Evolutionary conservation across 371 early-diverging fungal genomes (phyloP).

Genomic region (Mucor velutinosus): DNA sequence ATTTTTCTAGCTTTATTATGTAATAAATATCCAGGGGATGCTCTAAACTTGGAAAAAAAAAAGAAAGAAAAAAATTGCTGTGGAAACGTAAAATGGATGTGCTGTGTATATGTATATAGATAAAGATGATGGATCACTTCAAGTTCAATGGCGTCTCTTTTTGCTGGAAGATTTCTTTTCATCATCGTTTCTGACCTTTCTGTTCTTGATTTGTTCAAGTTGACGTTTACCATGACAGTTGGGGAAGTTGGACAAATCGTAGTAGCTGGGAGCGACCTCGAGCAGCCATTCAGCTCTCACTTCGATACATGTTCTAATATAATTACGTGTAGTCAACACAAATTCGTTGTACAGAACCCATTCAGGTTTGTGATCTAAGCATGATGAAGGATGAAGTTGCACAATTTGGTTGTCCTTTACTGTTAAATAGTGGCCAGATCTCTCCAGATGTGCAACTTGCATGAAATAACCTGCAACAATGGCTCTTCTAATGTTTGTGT

Average conservation of each 20-base stretch:
- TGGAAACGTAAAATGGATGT: background rate
- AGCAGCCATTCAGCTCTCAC: constrained; percentile 92
- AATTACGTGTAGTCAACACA: constrained; percentile 94
- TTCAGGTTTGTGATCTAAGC: constrained; percentile 87
- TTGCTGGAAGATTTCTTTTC: constrained; percentile 36
- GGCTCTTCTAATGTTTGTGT: constrained; percentile 85
- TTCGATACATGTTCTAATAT: constrained; percentile 92
- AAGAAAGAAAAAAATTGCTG: background rate
- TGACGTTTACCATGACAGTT: constrained; percentile 89
- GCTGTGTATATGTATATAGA: background rate
- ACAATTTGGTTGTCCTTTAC: constrained; percentile 98
- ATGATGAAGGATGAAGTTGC: constrained; percentile 91
- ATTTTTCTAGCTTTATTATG: background rate
- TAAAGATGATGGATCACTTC: background rate
- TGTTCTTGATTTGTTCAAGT: constrained; percentile 59
- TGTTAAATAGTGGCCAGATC: constrained; percentile 89
- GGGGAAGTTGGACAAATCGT: constrained; percentile 81
- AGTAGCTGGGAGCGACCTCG: constrained; percentile 85
- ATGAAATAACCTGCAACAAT: constrained; percentile 93
- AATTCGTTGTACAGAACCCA: constrained; percentile 98
- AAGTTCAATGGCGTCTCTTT: constrained; percentile 30
- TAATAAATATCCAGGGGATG: background rate
- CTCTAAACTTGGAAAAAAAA: background rate
- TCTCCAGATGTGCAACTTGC: constrained; percentile 95
- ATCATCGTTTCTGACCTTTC: constrained; percentile 43